Evolutionary conservation across 2,329 filamentous ascomycete species (phyloP).

Genomic region (Drechslerella coelobrocha): DNA sequence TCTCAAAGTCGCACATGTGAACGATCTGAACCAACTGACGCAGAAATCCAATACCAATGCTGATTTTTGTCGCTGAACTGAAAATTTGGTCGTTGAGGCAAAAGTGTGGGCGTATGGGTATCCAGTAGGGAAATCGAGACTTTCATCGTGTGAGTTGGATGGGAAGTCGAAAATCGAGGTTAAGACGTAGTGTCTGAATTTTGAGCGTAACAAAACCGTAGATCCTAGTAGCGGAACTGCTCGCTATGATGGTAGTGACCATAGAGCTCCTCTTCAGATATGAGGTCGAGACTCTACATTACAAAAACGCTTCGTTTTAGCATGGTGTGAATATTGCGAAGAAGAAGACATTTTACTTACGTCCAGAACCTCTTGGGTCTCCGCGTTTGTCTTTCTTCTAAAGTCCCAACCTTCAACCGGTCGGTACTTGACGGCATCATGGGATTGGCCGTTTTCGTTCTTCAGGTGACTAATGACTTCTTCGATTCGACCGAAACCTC

Average conservation of each 20-base stretch:
- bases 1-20: slow-evolving; percentile 21
- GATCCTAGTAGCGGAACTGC: neutral
- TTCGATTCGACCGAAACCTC: slow-evolving; percentile 47
- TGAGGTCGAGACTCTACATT: slow-evolving; percentile 19
- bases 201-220: slow-evolving; percentile 6
- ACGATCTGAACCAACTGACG: slow-evolving; percentile 7
- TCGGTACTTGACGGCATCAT: slow-evolving; percentile 45
- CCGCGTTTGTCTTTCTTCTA: slow-evolving; percentile 19
- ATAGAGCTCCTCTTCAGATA: slow-evolving; percentile 36
- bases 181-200: neutral
- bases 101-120: slow-evolving; percentile 18
- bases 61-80: slow-evolving; percentile 20
- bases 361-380: slow-evolving; percentile 33
- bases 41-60: slow-evolving; percentile 38
- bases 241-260: neutral
- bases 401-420: slow-evolving; percentile 50
- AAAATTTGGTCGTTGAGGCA: slow-evolving; percentile 15
- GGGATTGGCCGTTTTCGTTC: slow-evolving; percentile 46
- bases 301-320: neutral
- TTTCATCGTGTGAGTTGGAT: neutral
- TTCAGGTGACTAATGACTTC: slow-evolving; percentile 44
- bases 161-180: no score
- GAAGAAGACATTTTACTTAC: slow-evolving; percentile 8
- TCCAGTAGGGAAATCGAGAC: neutral
- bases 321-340: neutral